Evolutionary conservation across 306 rosid species (phyloP).

Genomic region (Gynostemma pentaphyllum): DNA sequence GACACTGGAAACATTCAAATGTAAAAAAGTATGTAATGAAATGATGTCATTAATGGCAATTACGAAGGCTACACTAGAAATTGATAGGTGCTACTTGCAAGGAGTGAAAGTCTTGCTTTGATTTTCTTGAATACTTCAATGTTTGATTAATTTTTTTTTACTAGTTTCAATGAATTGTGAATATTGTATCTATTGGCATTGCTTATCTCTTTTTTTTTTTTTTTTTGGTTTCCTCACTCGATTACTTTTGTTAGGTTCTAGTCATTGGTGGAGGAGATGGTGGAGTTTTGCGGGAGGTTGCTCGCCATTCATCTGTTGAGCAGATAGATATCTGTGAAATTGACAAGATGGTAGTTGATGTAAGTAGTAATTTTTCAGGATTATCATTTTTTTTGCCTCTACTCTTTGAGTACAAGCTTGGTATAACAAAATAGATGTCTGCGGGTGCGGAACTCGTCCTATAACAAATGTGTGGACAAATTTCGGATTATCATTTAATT

Average conservation of each 20-base stretch:
- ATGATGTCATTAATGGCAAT: too few relatives aligned
- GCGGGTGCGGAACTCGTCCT: background rate
- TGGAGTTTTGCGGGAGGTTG: conserved; percentile 91
- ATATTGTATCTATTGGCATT: background rate
- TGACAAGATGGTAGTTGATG: conserved; percentile 96
- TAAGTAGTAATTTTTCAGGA: conserved; percentile 23
- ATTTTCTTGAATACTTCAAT: background rate
- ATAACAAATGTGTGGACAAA: background rate
- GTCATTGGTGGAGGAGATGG: conserved; percentile 99
- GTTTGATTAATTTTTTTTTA: background rate
- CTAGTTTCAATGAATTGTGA: background rate
- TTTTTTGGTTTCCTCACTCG: conserved; percentile 11
- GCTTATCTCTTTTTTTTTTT: background rate
- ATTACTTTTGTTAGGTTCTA: conserved; percentile 49
- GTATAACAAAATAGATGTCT: background rate
- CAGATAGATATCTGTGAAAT: conserved; percentile 91
- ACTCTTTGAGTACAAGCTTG: background rate
- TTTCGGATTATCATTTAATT: background rate
- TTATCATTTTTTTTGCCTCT: background rate
- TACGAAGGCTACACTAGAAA: too few relatives aligned
- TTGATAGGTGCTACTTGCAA: background rate
- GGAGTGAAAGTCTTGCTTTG: background rate
- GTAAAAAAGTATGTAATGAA: too few relatives aligned
- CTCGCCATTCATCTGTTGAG: conserved; percentile 81
- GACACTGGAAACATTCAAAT: too few relatives aligned